Base-by-base conservation (phyloP, 139 green algal species). In the Chlorella sp. region DNA sequence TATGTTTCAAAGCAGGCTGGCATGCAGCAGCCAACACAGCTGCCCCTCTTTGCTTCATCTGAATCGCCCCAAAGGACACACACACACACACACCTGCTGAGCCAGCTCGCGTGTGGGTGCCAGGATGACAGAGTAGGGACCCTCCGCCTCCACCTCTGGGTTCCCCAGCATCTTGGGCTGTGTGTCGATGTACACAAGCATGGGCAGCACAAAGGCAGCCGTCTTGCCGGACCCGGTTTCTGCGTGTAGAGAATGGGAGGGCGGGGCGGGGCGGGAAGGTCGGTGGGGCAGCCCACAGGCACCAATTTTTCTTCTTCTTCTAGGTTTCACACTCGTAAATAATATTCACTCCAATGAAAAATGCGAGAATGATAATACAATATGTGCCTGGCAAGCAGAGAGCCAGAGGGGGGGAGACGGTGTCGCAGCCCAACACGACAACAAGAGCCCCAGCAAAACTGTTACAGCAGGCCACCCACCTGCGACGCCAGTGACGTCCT, bases 161-260 rank as follows among this genome's bases (percentile, higher is more conserved):
- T 92, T 91, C 37, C 89, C 97, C 9, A 93, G 96, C 98, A 99
- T 99, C 30, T 91, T 89, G 28, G 97, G 97, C 93, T 99, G 96
- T 81, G 92, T 95, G 93, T 95, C 95, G 91, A 99, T 98, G 95
- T 99, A 99, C 22, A 91, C 86, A 61, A 99, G 94, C 97, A 99
- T 99, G 68, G 98, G 98, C 78, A 99, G 93, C 75, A 99, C 96
- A 91, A 99, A 99, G 14, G 98, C 98, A 14, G 95, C 96, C 0
- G 98, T 99, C 94, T 99, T 99, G 69, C 98, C 98, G 21, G 95
- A 98, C 32, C 98, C 98, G 5, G 97, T 99, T 92, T 99, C 96
- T 40, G 93, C 92, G 61, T 40, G 48, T 5, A 15, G 26, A 26
- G 69, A 68, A 18, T 16, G 34, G 11, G 15, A 39, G 0, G 28